Base-by-base conservation (phyloP, 1,284 basidiomycete species). In the Cystobasidiaceae sp. region DNA sequence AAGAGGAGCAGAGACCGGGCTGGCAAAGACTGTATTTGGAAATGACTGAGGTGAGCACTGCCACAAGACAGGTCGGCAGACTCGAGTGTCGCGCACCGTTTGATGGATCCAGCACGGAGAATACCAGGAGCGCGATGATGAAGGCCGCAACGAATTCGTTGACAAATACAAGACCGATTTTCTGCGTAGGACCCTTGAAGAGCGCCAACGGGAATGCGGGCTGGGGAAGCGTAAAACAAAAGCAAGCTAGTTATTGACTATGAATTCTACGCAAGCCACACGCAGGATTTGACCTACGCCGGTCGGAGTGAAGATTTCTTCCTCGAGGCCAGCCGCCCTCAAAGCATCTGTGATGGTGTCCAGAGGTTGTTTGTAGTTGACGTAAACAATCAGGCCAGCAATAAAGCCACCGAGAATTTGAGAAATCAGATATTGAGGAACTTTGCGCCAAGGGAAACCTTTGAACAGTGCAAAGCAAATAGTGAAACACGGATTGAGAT, bases 321-420 rank as follows among this genome's bases (percentile, higher is more conserved):
- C 51, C 3, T 37, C 28, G 15, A 30, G 30, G 7, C 59, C 59
- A 19, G 48, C 59, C 17, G 59, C 59, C 2, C 3, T 50, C 7
- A 71, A 30, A 3, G n/a, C 71, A 9, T 33, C 54, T 13, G 49
- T 44, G 15, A 71, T 46, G 5, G 32, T 34, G 71, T 85, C 81
- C 72, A 92, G 87, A 39, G 86, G 86, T 74, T 87, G 83, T 71
- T 83, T 82, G 73, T 90, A 91, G 75, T 87, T 86, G 4, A 81
- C 85, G 72, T 90, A 91, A 21, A 87, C 78, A 23, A 89, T 73
- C 0, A 83, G 82, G 17, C 84, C 83, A 15, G 86, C 89, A 48
- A 82, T 79, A 17, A 88, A 74, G 1, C 80, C 88, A 34, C 89
- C 90, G 27, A 90, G 74, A 8, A 86, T 68, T 75, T 92, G 89